These are phyloP conservation scores for Lasiodiplodia sp. DNA, from an alignment of 2,329 filamentous ascomycete species.

Conservation along the genomic window DNA sequence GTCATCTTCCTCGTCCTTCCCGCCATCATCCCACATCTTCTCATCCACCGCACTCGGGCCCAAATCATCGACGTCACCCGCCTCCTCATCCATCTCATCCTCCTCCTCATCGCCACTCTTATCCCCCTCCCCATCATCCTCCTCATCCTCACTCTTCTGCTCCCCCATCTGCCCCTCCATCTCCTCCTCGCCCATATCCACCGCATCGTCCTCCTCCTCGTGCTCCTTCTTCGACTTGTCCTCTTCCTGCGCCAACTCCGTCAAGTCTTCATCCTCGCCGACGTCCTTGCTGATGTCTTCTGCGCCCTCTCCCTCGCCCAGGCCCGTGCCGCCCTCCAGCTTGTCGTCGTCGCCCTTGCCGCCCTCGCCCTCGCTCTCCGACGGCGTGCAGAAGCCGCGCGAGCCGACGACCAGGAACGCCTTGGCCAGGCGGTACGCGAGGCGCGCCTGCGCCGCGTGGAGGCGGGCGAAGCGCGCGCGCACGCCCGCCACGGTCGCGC, in stretches of 20 bases:
- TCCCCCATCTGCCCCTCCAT: conserved; percentile 74
- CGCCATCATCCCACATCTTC: conserved; percentile 95
- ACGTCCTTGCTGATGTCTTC: conserved; percentile 99
- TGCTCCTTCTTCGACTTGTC: conserved; percentile 75
- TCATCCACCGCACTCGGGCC: conserved; percentile 92
- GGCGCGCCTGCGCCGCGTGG: conserved; percentile 74
- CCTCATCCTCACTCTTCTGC: conserved; percentile 64
- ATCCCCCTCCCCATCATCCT: conserved; percentile 58
- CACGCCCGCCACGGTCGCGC: conserved; percentile 64
- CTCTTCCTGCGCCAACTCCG: conserved; percentile 76
- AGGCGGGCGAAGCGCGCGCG: conserved; percentile 67
- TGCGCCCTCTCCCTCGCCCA: conserved; percentile 92
- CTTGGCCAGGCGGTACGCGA: conserved; percentile 77
- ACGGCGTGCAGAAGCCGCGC: conserved; percentile 90
- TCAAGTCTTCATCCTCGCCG: conserved; percentile 88
- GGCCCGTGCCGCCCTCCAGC: conserved; percentile 87
- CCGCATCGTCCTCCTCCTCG: conserved; percentile 86
- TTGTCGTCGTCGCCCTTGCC: conserved; percentile 76
- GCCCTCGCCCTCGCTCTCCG: conserved; percentile 70
- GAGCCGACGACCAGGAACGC: conserved; percentile 80
- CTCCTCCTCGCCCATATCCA: conserved; percentile 90
- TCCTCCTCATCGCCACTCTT: conserved; percentile 62
- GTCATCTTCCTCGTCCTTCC: conserved; percentile 76
- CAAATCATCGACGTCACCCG: conserved; percentile 88
- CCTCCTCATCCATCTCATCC: conserved; percentile 83